Percentiles rank a stretch among this genome's conserved stretches.
Conservation (phyloP, 2,329 filamentous ascomycete genomes). For the Fusarium robinianum region DNA sequence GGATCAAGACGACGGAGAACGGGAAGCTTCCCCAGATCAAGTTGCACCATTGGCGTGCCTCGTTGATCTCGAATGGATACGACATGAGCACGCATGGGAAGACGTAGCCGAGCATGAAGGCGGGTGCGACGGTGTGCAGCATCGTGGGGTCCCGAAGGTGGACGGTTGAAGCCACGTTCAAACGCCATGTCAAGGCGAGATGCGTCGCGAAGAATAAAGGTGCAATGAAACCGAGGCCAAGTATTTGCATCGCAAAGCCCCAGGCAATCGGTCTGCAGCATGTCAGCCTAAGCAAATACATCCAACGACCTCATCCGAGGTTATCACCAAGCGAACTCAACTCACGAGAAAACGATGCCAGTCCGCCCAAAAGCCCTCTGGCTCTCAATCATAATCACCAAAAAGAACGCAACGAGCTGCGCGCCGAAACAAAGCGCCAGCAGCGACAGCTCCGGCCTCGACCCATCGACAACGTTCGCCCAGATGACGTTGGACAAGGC, state of each 20-base stretch:
- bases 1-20: constrained; percentile 18
- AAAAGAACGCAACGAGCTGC: constrained; percentile 27
- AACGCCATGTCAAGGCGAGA: constrained; percentile 24
- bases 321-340: too few relatives aligned
- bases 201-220: constrained; percentile 31
- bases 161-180: constrained; percentile 11
- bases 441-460: constrained; percentile 28
- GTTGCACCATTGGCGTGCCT: constrained; percentile 32
- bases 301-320: too few relatives aligned
- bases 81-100: constrained; percentile 22
- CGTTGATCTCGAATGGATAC: constrained; percentile 25
- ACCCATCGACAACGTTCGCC: constrained; percentile 30
- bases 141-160: constrained; percentile 25
- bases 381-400: constrained; percentile 29
- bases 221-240: constrained; percentile 31
- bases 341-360: constrained; percentile 30
- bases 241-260: constrained; percentile 26
- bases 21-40: constrained; percentile 32
- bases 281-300: background rate
- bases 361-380: constrained; percentile 18
- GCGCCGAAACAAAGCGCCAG: constrained; percentile 29
- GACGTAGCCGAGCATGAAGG: constrained; percentile 31
- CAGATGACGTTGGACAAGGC: constrained; percentile 29
- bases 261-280: constrained; percentile 29
- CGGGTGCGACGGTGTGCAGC: constrained; percentile 25